Evolutionary conservation across 106 monocot genomes (phyloP), one percentile per base, ranked within the genome.

Genomic region (Alisma plantagoaquatica): DNA sequence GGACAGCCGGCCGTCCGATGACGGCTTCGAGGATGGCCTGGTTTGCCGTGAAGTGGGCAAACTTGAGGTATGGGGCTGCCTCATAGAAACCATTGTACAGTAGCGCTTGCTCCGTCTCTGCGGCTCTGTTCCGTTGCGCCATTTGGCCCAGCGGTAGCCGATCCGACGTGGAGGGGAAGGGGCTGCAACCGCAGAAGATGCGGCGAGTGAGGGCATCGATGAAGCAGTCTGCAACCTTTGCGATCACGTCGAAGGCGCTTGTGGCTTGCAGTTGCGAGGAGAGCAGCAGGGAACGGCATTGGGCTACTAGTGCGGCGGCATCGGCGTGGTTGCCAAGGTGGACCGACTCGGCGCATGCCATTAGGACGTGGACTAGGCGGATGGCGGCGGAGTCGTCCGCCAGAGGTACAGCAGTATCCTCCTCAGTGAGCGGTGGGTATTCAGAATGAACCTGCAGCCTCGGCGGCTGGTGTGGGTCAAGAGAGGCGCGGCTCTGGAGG

Each of bases 1-100:
- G 84, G 65, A 84, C 79, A 29, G 64, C 49, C 48, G 68, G 57
- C 43, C 65, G 63, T 28, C 75, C 78, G 31, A 63, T 58, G 72
- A 84, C 73, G 27, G 84, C 78, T 24, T 84, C 78, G 7, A 84
- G 65, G 35, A 84, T 84, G 29, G 84, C 84, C 48, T 75, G 75
- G 62, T 84, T 84, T 20, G 84, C 84, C 10, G 72, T 78, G 78
- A 78, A 78, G 78, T 84, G 78, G 32, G 75, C 78, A 69, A 84
- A 84, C 62, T 78, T 84, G 46, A 84, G 60, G 53, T 78, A 78
- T 5, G 84, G 84, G 61, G 66, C 51, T 9, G 75, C 63, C 56
- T 84, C 84, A 57, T 84, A 78, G 69, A 69, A 84, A 2, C 68
- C 47, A 56, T 72, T 60, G 47, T 78, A 68, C 29, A 78, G 51